Percentiles rank a stretch among this genome's conserved stretches.
phyloP scores from a whole-genome alignment of 768 basidiomycete species.

The Pholiota conissans region DNA sequence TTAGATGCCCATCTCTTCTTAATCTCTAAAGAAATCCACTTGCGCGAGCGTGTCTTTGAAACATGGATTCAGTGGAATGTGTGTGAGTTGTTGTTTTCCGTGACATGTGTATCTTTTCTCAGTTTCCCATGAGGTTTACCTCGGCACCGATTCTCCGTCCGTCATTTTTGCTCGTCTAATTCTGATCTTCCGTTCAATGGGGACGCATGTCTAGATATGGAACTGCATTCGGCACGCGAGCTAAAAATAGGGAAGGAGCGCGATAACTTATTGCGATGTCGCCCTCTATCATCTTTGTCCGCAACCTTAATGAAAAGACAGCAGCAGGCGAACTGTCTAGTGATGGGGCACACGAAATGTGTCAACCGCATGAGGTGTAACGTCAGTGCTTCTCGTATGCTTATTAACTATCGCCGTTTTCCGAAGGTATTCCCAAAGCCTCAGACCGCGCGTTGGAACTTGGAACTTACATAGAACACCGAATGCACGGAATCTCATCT shows the following conservation, averaged over 20 bases:
- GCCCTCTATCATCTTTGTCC: slow-evolving; percentile 1
- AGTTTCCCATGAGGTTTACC: not conserved
- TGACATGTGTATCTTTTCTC: not conserved
- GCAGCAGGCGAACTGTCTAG: not conserved
- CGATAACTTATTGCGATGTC: not conserved
- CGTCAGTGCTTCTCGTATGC: slow-evolving; percentile 7
- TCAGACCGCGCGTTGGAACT: not conserved
- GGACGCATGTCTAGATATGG: not conserved
- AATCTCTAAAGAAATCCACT: not conserved
- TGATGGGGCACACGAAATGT: slow-evolving; percentile 10
- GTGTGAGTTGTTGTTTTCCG: not conserved
- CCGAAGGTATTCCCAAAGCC: not conserved
- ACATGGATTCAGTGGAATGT: not conserved
- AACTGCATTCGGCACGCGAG: not conserved
- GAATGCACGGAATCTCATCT: not conserved
- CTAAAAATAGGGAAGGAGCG: not conserved
- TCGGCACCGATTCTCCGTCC: not conserved
- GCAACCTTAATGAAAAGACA: not conserved
- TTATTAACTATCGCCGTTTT: not conserved
- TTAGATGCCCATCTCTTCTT: too few relatives aligned
- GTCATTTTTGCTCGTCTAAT: not conserved
- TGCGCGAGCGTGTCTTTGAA: not conserved
- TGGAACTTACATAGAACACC: not conserved
- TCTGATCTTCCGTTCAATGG: not conserved
- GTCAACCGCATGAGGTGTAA: slow-evolving; percentile 15